Conservation (phyloP, 805 yeast species). For the Starmerella apis region DNA sequence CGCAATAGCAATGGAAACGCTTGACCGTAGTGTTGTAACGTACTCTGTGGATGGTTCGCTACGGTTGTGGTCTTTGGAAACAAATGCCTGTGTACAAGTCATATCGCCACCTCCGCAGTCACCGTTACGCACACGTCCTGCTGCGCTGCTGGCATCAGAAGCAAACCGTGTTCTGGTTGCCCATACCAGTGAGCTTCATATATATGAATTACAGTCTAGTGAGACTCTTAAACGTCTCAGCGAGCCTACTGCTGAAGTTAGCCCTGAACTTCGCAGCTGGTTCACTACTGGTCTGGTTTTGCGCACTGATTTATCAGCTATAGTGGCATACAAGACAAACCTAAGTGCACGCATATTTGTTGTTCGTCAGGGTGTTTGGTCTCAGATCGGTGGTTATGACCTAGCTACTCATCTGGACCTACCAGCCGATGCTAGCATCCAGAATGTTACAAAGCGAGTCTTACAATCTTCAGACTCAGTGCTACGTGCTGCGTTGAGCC, state of each 20-base stretch:
- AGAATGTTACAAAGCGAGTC: not conserved
- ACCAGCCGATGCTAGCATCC: conserved; percentile 1
- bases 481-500: not conserved
- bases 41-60: conserved; percentile 45
- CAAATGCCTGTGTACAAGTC: conserved; percentile 28
- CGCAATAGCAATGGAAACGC: conserved; percentile 32
- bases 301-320: conserved; percentile 1
- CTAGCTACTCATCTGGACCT: conserved; percentile 6
- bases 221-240: not conserved
- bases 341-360: conserved; percentile 13
- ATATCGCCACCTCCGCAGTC: not conserved
- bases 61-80: conserved; percentile 49
- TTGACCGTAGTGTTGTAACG: conserved; percentile 35
- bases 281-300: conserved; percentile 14
- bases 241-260: not conserved
- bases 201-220: conserved; percentile 2
- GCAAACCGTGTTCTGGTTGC: conserved; percentile 11
- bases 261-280: conserved; percentile 17
- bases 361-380: conserved; percentile 9
- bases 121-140: conserved; percentile 16
- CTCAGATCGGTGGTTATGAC: conserved; percentile 11
- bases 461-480: not conserved
- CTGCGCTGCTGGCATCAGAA: conserved; percentile 10
- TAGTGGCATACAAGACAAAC: conserved; percentile 21
- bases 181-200: conserved; percentile 5